Conservation (phyloP, 257 asterid genomes). For the Nicotiana paniculata region DNA sequence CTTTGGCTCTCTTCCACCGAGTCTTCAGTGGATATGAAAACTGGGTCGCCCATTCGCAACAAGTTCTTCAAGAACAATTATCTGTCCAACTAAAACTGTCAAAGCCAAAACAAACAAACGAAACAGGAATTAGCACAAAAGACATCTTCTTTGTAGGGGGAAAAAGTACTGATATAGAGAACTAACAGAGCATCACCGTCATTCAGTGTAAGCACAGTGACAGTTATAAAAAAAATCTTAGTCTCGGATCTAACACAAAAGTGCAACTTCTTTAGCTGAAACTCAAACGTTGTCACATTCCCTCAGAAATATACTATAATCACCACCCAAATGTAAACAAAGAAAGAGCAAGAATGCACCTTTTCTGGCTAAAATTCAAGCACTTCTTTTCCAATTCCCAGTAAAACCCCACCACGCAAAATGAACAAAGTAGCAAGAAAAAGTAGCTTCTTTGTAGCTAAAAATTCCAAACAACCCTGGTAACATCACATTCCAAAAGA, state of each 20-base stretch:
- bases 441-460: not conserved
- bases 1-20: not conserved
- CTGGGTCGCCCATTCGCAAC: not conserved
- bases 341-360: not conserved
- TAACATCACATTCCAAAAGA: not conserved
- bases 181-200: not conserved
- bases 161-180: not conserved
- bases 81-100: slow-evolving; percentile 1
- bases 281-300: not conserved
- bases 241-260: not conserved
- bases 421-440: not conserved
- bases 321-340: not conserved
- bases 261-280: not conserved
- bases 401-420: not conserved
- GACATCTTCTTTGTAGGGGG: not conserved
- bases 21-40: not conserved
- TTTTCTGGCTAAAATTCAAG: not conserved
- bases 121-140: slow-evolving; percentile 1
- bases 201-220: not conserved
- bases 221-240: not conserved
- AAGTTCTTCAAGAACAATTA: not conserved
- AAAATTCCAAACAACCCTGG: not conserved
- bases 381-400: not conserved
- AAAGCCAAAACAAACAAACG: not conserved
- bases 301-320: not conserved